Base-by-base conservation (phyloP, 2,329 filamentous ascomycete genomes). In the Aspergillus caelatus region DNA sequence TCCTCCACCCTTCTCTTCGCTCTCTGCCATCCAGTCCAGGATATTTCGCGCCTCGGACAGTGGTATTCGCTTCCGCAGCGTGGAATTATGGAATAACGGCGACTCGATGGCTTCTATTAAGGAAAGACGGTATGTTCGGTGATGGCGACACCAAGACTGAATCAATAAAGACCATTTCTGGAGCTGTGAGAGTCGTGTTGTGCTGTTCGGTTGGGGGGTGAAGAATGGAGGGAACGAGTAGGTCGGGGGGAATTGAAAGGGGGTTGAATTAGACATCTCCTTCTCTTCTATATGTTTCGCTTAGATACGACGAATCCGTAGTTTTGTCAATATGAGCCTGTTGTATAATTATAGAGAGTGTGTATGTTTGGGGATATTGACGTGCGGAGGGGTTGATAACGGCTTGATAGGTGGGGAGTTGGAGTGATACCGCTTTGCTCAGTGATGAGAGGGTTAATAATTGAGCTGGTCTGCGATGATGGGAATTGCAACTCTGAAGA, bases 101-200 rank as follows among this genome's bases (percentile, higher is more conserved):
- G 86, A 84, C 63, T 87, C 83, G 55, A 89, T 77, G 14, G 86
- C 81, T 48, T 88, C 82, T 60, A 86, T 82, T 43, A 96, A 82
- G 4, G 89, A 85, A 61, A 98, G 87, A 61, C 88, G 87, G 83
- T 89, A 97, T 74, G 94, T 81, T 70, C 87, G 88, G 81, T 94
- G 84, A 80, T 92, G 86, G 0, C 88, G 87, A 79, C 91, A 92
- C 88, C 96, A 97, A 74, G 89, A 79, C 65, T 93, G 92, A 74
- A 98, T 88, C 19, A 97, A 87, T 36, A 87, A 79, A n/a, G 91
- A 89, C 95, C 95, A 99, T 79, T 94, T 94, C 63, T 86, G 83
- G 65, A 93, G 88, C 85, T 82, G 82, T 2, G 78, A 75, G 60
- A 77, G 75, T 48, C 79, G 78, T 34, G 81, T 82, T 60, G 73